A percentile compares a stretch with the other conserved stretches of the same genome.
These are phyloP conservation scores for Tremella mesenterica DNA, from an alignment of 768 basidiomycete species.

Conservation along the genomic window DNA sequence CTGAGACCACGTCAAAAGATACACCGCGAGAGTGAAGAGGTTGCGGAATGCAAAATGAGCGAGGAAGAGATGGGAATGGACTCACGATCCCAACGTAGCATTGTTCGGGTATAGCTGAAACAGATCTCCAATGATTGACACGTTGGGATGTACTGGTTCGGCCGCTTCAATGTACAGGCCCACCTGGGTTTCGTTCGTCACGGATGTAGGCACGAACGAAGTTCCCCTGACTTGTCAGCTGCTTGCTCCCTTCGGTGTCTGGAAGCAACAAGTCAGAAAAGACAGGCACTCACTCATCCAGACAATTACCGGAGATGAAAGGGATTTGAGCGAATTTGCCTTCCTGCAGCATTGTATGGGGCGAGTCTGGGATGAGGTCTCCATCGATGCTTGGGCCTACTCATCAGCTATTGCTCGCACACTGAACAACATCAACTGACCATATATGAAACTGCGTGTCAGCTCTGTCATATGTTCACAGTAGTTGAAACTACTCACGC, in stretches of 20 bases:
- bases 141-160: constrained; percentile 12
- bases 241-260: neutral
- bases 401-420: constrained; percentile 1
- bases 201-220: constrained; percentile 23
- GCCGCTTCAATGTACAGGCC: constrained; percentile 13
- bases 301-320: constrained; percentile 38
- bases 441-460: constrained; percentile 21
- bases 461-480: neutral
- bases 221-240: constrained; percentile 27
- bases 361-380: constrained; percentile 33
- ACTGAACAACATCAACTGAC: constrained; percentile 1
- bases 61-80: no score
- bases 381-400: constrained; percentile 37
- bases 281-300: constrained; percentile 35
- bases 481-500: neutral
- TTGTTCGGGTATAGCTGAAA: constrained; percentile 23
- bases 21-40: no score
- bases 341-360: constrained; percentile 23
- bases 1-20: no score
- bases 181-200: constrained; percentile 3
- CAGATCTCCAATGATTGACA: constrained; percentile 16
- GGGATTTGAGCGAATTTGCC: constrained; percentile 36
- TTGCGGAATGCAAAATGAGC: no score
- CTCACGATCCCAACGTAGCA: constrained; percentile 25
- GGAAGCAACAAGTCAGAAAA: neutral